Evolutionary conservation across 495 filamentous ascomycete genomes (phyloP).

Genomic region (Hypoxylon perforatum): DNA sequence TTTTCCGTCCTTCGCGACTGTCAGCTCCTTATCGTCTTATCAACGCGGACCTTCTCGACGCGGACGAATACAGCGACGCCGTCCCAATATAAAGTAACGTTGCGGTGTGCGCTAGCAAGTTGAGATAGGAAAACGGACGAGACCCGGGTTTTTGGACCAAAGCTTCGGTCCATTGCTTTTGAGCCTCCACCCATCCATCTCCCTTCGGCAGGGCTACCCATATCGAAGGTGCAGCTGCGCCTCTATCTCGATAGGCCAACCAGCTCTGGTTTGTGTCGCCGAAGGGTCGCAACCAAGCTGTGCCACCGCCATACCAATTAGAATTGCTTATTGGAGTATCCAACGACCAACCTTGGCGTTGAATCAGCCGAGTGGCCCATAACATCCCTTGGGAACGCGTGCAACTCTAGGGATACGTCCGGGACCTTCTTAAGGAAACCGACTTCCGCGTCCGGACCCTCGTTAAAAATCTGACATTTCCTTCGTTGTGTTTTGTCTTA

Average conservation of each 20-base stretch:
- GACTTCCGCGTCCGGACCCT: slow-evolving; percentile 15
- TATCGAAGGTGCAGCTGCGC: slow-evolving; percentile 25
- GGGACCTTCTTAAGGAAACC: slow-evolving; percentile 26
- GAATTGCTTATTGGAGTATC: slow-evolving; percentile 25
- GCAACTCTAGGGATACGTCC: slow-evolving; percentile 1
- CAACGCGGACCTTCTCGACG: slow-evolving; percentile 15
- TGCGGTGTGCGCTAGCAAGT: slow-evolving; percentile 33
- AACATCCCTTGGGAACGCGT: slow-evolving; percentile 22
- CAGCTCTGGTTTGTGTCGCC: slow-evolving; percentile 12
- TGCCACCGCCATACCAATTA: slow-evolving; percentile 5
- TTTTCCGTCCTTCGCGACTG: slow-evolving; percentile 24
- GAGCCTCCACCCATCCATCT: slow-evolving; percentile 24
- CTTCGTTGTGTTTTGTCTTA: slow-evolving; percentile 8
- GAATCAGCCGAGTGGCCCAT: slow-evolving; percentile 31
- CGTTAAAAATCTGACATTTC: slow-evolving; percentile 14
- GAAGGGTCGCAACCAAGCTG: slow-evolving; percentile 9
- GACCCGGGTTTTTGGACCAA: slow-evolving; percentile 21
- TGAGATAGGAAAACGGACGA: slow-evolving; percentile 26
- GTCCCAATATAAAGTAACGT: slow-evolving; percentile 39
- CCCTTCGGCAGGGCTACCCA: slow-evolving; percentile 14
- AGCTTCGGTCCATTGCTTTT: slow-evolving; percentile 21
- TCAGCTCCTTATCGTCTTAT: slow-evolving; percentile 37
- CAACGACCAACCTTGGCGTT: slow-evolving; percentile 23
- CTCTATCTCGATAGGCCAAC: slow-evolving; percentile 27
- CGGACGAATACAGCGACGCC: slow-evolving; percentile 19